Evolutionary conservation across 139 green algal species (phyloP).

Genomic region (Micractinium sp.): DNA sequence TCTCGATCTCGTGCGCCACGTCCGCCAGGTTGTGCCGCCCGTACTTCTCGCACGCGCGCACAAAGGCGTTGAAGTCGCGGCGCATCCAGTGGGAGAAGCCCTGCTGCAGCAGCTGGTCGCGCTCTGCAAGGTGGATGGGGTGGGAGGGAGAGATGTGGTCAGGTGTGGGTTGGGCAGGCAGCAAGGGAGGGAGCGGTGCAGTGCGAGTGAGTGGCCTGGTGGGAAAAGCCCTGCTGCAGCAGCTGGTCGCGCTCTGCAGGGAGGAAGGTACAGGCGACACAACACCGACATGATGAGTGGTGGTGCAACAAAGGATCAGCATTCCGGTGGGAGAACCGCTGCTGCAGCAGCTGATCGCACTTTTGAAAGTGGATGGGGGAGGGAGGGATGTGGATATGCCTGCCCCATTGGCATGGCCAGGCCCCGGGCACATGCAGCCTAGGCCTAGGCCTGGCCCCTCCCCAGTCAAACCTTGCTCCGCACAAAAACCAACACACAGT

Average conservation of each 20-base stretch:
- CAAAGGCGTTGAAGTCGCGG: conserved; percentile 94
- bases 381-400: neutral
- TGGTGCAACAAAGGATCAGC: no score
- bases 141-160: no score
- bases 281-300: no score
- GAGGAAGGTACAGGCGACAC: no score
- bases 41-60: conserved; percentile 91
- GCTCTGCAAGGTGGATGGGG: conserved; percentile 17
- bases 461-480: neutral
- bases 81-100: conserved; percentile 94
- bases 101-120: conserved; percentile 65
- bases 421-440: no score
- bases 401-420: no score
- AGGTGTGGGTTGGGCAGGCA: neutral
- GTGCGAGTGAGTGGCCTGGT: conserved; percentile 62
- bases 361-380: no score
- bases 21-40: conserved; percentile 78
- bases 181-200: neutral
- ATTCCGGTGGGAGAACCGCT: no score
- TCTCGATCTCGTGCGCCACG: conserved; percentile 92
- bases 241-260: conserved; percentile 57
- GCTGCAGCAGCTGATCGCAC: no score
- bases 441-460: neutral
- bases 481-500: neutral
- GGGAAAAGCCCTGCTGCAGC: conserved; percentile 83